Base-by-base conservation (phyloP, 2,329 filamentous ascomycete genomes). In the Aureobasidium sp. region DNA sequence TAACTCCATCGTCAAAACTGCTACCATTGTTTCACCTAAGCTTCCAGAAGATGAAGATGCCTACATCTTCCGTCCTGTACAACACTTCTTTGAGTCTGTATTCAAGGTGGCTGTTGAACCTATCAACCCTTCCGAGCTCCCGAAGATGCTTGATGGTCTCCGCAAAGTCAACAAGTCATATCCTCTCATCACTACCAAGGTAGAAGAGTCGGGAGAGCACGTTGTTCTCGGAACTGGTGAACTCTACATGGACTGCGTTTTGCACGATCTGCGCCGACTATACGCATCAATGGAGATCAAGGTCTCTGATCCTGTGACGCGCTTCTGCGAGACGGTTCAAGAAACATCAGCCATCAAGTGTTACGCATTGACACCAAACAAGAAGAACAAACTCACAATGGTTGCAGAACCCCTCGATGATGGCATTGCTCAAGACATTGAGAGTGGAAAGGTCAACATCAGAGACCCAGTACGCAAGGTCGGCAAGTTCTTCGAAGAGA, bases 211-310 rank as follows among this genome's bases (percentile, higher is more conserved):
- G 1, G 94, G 94, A 56, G 94, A 99, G 75, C 94, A 99, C 72
- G 88, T 99, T 66, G 82, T 99, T 50, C 83, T 99, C 5, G 94
- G 94, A 27, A 99, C 94, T 0, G 94, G 94, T 64, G 94, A 99
- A 74, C 81, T 99, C n/a, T 99, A 99, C 78, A 97, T 99, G 92
- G 94, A 99, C 74, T 99, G 94, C 70, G 93, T 99, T 3, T 81
- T 99, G 49, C 94, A 99, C 74, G 94, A 99, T 72, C 81, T 99
- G 50, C 88, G 94, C 60, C 85, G 87, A 44, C 76, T 97, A n/a
- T 99, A 97, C 72, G 92, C 94, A 15, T 93, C 97, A 70, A 99
- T 99, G 94, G 94, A 99, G 73, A 89, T 99, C 77, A 97, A 97
- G 77, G 91, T 99, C 53, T 99, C 94, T 0, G 94, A 99, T 72